Percentiles rank a stretch among this genome's conserved stretches.
These are phyloP conservation scores for Sporisorium exsertum DNA, from an alignment of 1,284 basidiomycete genomes.

Conservation along the genomic window DNA sequence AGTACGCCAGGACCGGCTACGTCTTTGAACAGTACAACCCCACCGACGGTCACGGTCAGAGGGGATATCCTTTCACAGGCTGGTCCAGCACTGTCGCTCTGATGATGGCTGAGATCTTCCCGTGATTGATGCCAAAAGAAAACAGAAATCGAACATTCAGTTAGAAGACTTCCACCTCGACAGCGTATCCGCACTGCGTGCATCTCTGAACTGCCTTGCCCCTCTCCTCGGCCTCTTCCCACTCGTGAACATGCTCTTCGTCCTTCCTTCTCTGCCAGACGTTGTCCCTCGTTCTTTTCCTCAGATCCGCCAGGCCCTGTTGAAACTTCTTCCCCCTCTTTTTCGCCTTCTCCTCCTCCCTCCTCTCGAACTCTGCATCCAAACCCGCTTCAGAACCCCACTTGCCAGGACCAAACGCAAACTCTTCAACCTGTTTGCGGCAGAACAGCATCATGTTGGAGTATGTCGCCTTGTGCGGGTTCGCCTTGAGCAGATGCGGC, in stretches of 20 bases:
- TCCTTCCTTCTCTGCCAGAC: conserved; percentile 62
- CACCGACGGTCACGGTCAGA: conserved; percentile 80
- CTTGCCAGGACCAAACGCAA: conserved; percentile 86
- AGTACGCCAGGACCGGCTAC: conserved; percentile 89
- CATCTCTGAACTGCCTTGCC: conserved; percentile 51
- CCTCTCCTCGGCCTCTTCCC: conserved; percentile 44
- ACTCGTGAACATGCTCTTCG: conserved; percentile 62
- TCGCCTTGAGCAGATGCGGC: conserved; percentile 93
- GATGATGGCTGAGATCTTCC: conserved; percentile 67
- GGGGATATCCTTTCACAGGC: conserved; percentile 74
- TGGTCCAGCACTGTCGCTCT: conserved; percentile 65
- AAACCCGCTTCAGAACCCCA: conserved; percentile 94
- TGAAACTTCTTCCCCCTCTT: conserved; percentile 85
- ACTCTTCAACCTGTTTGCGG: conserved; percentile 91
- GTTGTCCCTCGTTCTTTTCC: conserved; percentile 63
- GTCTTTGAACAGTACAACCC: conserved; percentile 97
- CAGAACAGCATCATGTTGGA: conserved; percentile 99
- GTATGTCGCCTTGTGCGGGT: conserved; percentile 95
- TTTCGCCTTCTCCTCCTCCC: conserved; percentile 85
- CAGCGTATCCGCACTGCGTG: conserved; percentile 52
- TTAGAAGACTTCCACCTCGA: conserved; percentile 60
- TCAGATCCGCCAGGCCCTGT: conserved; percentile 57
- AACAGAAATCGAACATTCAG: not conserved
- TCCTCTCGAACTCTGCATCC: conserved; percentile 86
- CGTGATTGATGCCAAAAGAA: conserved; percentile 7